phyloP scores from a whole-genome alignment of 176 grass and related monocot genomes.

The Aegilops sharonensis region DNA sequence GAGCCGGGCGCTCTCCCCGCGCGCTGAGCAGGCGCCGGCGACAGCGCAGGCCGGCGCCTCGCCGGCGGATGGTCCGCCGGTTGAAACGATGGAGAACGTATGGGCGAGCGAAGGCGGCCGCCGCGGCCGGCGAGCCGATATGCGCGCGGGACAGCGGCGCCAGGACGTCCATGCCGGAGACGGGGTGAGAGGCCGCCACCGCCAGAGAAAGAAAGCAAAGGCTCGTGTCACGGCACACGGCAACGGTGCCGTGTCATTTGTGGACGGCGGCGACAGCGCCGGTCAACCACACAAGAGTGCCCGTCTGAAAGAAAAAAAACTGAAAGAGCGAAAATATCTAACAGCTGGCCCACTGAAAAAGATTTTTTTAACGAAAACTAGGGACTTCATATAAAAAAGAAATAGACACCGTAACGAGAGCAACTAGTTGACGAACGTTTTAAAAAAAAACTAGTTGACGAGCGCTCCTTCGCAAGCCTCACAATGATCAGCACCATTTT shows the following conservation, averaged over 20 bases:
- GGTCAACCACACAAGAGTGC: background rate
- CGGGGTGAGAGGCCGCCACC: background rate
- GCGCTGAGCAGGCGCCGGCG: slow-evolving; percentile 51
- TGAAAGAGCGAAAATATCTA: no score
- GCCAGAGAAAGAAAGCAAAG: background rate
- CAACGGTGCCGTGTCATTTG: background rate
- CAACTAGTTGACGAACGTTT: no score
- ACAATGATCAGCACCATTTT: no score
- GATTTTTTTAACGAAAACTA: no score
- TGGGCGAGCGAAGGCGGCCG: background rate
- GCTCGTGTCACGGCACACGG: background rate
- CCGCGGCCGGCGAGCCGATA: background rate
- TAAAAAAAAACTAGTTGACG: no score
- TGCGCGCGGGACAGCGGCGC: background rate
- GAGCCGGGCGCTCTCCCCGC: slow-evolving; percentile 18
- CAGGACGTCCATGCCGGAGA: background rate
- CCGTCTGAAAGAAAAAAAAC: background rate
- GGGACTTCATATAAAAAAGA: no score
- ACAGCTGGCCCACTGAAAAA: no score
- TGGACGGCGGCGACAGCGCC: background rate
- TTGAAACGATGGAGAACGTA: background rate
- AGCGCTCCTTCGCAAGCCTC: no score
- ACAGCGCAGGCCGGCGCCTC: slow-evolving; percentile 34
- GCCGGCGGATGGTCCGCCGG: background rate
- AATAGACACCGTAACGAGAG: no score